These are phyloP conservation scores for Podaxis sp. DNA, from an alignment of 768 basidiomycete genomes.

Conservation along the genomic window DNA sequence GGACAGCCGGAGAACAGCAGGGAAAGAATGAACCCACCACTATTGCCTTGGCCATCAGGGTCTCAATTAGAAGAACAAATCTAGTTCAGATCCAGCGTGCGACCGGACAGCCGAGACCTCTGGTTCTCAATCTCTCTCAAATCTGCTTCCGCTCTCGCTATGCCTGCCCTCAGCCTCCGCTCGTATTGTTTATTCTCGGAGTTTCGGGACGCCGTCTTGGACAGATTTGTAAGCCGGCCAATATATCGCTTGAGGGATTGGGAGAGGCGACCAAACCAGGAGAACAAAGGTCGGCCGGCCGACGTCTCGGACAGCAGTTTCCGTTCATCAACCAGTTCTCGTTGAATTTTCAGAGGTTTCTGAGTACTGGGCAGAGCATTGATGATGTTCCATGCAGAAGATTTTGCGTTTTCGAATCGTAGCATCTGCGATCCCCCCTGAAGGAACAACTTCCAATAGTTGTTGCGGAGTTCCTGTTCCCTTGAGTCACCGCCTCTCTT, in stretches of 20 bases:
- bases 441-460: constrained; percentile 6
- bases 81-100: neutral
- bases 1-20: too few species aligned
- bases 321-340: constrained; percentile 19
- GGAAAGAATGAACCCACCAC: too few species aligned
- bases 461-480: constrained; percentile 3
- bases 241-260: neutral
- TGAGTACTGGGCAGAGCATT: constrained; percentile 4
- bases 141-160: neutral
- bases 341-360: constrained; percentile 15
- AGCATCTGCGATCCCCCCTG: constrained; percentile 1
- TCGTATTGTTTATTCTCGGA: neutral
- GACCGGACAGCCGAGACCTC: neutral
- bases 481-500: neutral
- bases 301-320: constrained; percentile 15
- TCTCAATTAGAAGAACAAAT: too few species aligned
- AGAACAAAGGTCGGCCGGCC: constrained; percentile 13
- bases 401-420: constrained; percentile 1
- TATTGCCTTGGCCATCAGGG: too few species aligned
- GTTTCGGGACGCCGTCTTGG: neutral
- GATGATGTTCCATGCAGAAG: constrained; percentile 17
- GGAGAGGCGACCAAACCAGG: neutral
- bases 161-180: neutral
- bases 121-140: neutral
- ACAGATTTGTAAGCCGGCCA: neutral